Conservation (phyloP, 2,329 filamentous ascomycete species). For the Arthrobotrys entomopaga region DNA sequence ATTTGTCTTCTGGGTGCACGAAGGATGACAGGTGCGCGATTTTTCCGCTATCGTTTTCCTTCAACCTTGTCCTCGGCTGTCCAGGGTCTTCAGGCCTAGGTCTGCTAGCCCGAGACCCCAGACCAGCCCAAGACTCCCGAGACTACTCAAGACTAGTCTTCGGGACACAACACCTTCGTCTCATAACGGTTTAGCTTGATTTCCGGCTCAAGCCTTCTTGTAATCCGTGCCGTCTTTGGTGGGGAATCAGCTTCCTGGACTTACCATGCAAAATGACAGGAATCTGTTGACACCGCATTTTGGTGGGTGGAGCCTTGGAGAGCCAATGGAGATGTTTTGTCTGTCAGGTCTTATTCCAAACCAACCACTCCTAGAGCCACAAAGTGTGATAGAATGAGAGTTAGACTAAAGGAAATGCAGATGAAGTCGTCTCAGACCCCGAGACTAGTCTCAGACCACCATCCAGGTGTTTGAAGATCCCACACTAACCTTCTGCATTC, state of each 20-base stretch:
- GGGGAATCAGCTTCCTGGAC: slow-evolving; percentile 39
- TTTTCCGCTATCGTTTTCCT: no score
- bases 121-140: no score
- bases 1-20: no score
- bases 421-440: not conserved
- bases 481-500: not conserved
- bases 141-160: not conserved
- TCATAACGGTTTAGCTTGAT: slow-evolving; percentile 28
- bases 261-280: slow-evolving; percentile 28
- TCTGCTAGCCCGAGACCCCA: no score
- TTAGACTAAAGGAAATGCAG: not conserved
- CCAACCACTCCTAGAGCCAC: no score
- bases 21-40: no score
- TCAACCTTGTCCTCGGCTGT: no score
- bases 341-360: no score
- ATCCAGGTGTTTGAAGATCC: not conserved
- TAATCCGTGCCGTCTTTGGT: slow-evolving; percentile 51
- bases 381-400: not conserved
- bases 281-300: not conserved
- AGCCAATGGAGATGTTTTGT: no score
- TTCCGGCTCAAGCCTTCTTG: slow-evolving; percentile 36
- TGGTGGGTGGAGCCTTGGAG: not conserved
- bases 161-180: not conserved
- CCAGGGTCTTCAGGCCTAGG: no score
- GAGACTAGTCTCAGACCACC: not conserved